These are phyloP conservation scores for Lycium barbarum DNA, from an alignment of 257 asterid species.

Conservation along the genomic window DNA sequence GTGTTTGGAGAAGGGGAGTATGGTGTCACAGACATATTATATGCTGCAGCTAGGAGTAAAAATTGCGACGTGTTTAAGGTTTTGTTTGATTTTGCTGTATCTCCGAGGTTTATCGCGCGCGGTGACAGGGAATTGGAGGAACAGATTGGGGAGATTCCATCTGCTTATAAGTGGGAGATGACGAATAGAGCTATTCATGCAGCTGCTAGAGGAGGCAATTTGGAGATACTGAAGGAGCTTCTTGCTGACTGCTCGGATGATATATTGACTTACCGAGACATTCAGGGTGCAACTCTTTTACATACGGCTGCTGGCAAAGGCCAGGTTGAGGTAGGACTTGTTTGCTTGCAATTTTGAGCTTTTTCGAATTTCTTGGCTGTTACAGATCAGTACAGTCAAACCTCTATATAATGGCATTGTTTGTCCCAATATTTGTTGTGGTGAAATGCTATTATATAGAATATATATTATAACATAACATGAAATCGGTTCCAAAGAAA, in stretches of 20 bases:
- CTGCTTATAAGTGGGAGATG: conserved; percentile 78
- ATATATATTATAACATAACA: too few species aligned
- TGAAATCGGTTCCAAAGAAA: too few species aligned
- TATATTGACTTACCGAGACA: conserved; percentile 66
- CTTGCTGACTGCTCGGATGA: conserved; percentile 62
- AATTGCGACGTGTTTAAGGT: conserved; percentile 57
- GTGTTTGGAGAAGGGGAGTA: conserved; percentile 95
- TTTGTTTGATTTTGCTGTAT: conserved; percentile 66
- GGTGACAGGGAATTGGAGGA: conserved; percentile 47
- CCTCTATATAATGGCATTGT: too few species aligned
- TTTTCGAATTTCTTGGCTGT: background rate
- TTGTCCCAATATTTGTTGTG: too few species aligned
- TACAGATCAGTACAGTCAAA: background rate
- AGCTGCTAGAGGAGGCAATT: conserved; percentile 94
- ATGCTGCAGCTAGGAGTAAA: conserved; percentile 90
- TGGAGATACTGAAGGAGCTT: conserved; percentile 68
- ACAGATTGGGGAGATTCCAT: conserved; percentile 62
- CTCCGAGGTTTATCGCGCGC: conserved; percentile 56
- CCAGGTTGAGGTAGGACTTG: conserved; percentile 65
- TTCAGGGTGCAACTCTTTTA: conserved; percentile 69
- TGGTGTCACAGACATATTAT: conserved; percentile 84
- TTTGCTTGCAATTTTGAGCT: background rate
- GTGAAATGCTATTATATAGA: too few species aligned
- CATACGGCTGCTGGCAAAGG: conserved; percentile 95
- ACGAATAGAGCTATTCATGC: conserved; percentile 85